phyloP scores from a whole-genome alignment of 805 yeast genomes.

The Saccharomycopsis fermentans region DNA sequence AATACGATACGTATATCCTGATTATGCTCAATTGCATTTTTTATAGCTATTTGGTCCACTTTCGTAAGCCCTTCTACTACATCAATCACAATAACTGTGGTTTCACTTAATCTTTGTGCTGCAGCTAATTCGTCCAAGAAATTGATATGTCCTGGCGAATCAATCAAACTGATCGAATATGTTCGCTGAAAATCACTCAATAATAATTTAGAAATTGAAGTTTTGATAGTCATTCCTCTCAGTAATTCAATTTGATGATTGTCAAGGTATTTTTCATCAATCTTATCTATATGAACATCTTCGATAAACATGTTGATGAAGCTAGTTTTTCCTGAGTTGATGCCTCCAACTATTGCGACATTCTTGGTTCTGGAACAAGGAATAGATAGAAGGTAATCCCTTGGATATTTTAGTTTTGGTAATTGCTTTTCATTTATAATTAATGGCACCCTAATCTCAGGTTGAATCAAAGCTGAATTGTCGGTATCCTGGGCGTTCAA shows the following conservation, averaged over 20 bases:
- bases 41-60: constrained; percentile 40
- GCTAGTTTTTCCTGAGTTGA: constrained; percentile 82
- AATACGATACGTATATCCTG: constrained; percentile 50
- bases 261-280: constrained; percentile 50
- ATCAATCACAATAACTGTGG: constrained; percentile 66
- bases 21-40: constrained; percentile 40
- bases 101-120: constrained; percentile 51
- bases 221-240: constrained; percentile 58
- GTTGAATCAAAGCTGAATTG: constrained; percentile 53
- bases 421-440: constrained; percentile 41
- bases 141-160: constrained; percentile 88
- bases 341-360: constrained; percentile 67
- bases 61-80: constrained; percentile 70
- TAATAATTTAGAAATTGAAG: constrained; percentile 52
- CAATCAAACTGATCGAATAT: constrained; percentile 58
- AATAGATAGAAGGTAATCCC: constrained; percentile 48
- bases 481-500: constrained; percentile 44
- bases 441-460: constrained; percentile 33
- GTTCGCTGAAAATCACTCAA: constrained; percentile 41
- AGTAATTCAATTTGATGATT: constrained; percentile 57
- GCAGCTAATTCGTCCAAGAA: constrained; percentile 67
- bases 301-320: constrained; percentile 56
- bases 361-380: constrained; percentile 61
- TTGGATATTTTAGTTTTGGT: constrained; percentile 52
- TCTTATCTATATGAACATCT: constrained; percentile 47